phyloP scores from a whole-genome alignment of 169 alveolate genomes.

The Plasmodium vinckei region DNA sequence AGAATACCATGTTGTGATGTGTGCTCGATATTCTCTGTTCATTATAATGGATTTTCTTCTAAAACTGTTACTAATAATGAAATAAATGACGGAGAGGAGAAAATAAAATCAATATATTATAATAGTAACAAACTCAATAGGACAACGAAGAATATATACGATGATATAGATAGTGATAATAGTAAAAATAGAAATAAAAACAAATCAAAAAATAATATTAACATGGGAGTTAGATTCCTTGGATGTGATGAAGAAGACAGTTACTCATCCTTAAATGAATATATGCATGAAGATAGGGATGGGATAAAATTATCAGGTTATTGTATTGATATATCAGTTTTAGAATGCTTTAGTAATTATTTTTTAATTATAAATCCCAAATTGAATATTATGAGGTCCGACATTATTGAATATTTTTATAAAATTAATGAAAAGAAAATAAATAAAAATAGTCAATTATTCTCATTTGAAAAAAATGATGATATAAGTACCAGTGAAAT shows the following conservation, averaged over 20 bases:
- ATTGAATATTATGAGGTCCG: constrained; percentile 68
- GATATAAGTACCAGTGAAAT: constrained; percentile 73
- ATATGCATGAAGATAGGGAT: constrained; percentile 13
- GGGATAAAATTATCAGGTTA: constrained; percentile 53
- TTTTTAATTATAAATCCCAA: constrained; percentile 69
- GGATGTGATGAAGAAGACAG: constrained; percentile 6
- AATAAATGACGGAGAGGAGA: background rate
- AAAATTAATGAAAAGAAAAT: constrained; percentile 72
- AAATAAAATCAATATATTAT: background rate
- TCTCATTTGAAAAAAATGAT: constrained; percentile 65
- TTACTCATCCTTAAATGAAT: constrained; percentile 68
- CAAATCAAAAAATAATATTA: background rate
- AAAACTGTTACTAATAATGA: background rate
- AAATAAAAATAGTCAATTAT: constrained; percentile 56
- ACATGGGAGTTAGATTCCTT: background rate
- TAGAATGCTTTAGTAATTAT: constrained; percentile 73
- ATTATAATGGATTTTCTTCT: constrained; percentile 62
- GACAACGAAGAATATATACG: background rate
- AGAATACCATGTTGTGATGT: constrained; percentile 59
- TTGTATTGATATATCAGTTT: constrained; percentile 72
- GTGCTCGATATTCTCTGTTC: constrained; percentile 41
- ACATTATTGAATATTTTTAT: constrained; percentile 74
- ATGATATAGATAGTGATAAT: background rate
- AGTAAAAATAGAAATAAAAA: background rate
- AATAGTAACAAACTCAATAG: background rate